phyloP scores from a whole-genome alignment of 1,139 yeast species.

The Geotrichum fermentans region DNA sequence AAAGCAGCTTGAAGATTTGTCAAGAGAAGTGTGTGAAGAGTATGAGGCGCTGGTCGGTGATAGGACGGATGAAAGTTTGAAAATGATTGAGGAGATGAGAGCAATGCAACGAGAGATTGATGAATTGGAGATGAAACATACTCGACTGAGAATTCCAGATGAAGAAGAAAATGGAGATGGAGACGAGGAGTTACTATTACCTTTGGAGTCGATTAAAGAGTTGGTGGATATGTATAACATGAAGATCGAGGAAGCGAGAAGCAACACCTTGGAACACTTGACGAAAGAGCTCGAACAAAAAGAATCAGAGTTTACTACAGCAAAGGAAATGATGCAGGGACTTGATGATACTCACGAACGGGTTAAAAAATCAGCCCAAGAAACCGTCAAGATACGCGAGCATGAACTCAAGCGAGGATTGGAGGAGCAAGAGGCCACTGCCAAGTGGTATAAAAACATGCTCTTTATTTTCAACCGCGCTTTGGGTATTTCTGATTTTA shows the following conservation, averaged over 20 bases:
- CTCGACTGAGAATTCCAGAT: slow-evolving; percentile 23
- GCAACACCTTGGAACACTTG: neutral
- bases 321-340: neutral
- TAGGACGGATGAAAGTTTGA: slow-evolving; percentile 20
- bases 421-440: slow-evolving; percentile 26
- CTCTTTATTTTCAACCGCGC: slow-evolving; percentile 20
- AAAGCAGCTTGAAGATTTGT: slow-evolving; percentile 8
- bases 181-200: slow-evolving; percentile 31
- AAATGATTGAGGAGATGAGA: slow-evolving; percentile 28
- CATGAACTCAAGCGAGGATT: slow-evolving; percentile 22
- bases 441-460: slow-evolving; percentile 26
- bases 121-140: slow-evolving; percentile 23
- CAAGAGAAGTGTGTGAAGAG: slow-evolving; percentile 28
- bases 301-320: neutral
- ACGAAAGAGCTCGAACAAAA: neutral
- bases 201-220: slow-evolving; percentile 28
- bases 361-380: slow-evolving; percentile 18
- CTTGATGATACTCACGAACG: neutral
- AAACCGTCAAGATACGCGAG: slow-evolving; percentile 19
- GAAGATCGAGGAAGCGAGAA: slow-evolving; percentile 50
- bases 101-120: slow-evolving; percentile 30
- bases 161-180: slow-evolving; percentile 18
- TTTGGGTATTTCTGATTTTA: slow-evolving; percentile 18
- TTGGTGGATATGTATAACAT: slow-evolving; percentile 22
- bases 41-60: slow-evolving; percentile 27